Conservation (phyloP, 2,329 filamentous ascomycete genomes). For the Cladosporium sphaerospermum region DNA sequence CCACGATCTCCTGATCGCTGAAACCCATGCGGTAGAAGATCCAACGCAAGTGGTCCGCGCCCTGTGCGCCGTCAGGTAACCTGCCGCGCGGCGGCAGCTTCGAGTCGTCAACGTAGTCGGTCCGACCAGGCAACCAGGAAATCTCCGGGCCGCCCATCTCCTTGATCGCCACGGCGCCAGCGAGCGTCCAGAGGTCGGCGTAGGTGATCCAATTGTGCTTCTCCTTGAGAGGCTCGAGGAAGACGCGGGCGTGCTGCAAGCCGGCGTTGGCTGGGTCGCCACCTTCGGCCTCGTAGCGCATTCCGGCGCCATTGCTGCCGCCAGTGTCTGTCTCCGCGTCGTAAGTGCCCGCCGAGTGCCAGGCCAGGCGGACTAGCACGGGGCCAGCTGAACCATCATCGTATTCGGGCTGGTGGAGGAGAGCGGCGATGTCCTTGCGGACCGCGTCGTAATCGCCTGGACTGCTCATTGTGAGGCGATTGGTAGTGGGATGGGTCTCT, state of each 20-base stretch:
- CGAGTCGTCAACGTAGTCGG: conserved; percentile 56
- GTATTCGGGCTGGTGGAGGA: conserved; percentile 49
- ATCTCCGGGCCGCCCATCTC: conserved; percentile 56
- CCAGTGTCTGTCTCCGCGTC: conserved; percentile 54
- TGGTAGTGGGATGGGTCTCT: too few species aligned
- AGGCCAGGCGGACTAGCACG: conserved; percentile 58
- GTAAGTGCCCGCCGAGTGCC: conserved; percentile 61
- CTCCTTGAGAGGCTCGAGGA: conserved; percentile 57
- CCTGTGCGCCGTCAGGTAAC: conserved; percentile 50
- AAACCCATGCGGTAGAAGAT: conserved; percentile 58
- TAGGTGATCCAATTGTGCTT: conserved; percentile 60
- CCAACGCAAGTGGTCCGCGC: conserved; percentile 48
- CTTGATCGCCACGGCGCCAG: conserved; percentile 52
- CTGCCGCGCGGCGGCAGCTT: conserved; percentile 54
- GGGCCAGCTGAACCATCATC: conserved; percentile 61
- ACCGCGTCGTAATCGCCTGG: conserved; percentile 39
- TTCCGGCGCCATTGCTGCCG: conserved; percentile 59
- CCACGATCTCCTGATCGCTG: conserved; percentile 55
- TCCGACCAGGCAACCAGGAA: conserved; percentile 52
- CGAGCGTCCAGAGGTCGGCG: conserved; percentile 60
- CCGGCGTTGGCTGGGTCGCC: conserved; percentile 61
- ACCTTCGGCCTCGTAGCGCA: conserved; percentile 59
- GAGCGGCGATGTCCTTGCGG: conserved; percentile 44
- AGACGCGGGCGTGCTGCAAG: conserved; percentile 56
- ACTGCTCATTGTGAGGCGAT: neutral